A percentile compares a stretch with the other conserved stretches of the same genome.
phyloP scores from a whole-genome alignment of 2,329 filamentous ascomycete species.

The Epicoccum sorghinum region DNA sequence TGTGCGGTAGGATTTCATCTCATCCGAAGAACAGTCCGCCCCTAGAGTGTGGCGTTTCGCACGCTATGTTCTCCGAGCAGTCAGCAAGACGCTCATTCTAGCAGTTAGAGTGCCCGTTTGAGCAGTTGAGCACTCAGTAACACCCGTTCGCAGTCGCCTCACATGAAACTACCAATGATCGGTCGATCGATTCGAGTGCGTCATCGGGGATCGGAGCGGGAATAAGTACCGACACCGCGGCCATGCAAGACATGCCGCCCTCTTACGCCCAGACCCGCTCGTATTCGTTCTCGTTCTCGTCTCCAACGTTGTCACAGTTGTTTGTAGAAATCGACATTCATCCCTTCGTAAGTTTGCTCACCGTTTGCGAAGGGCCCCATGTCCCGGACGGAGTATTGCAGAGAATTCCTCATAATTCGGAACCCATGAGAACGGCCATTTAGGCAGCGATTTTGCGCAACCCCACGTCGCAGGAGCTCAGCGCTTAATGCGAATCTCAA shows the following conservation, averaged over 20 bases:
- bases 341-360: too few relatives aligned
- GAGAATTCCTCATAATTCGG: too few relatives aligned
- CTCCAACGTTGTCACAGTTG: neutral
- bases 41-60: neutral
- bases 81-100: neutral
- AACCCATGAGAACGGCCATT: too few relatives aligned
- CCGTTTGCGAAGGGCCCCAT: too few relatives aligned
- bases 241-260: neutral
- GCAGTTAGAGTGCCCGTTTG: neutral
- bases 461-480: too few relatives aligned
- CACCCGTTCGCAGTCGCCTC: neutral
- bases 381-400: too few relatives aligned
- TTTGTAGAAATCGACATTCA: too few relatives aligned
- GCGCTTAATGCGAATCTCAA: too few relatives aligned
- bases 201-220: constrained; percentile 4
- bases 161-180: constrained; percentile 1
- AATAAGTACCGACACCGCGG: constrained; percentile 1
- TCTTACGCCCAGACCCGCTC: neutral
- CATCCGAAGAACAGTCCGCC: neutral
- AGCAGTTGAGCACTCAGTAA: neutral
- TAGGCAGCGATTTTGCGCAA: too few relatives aligned
- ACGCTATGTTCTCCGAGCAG: neutral
- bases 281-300: neutral
- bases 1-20: neutral
- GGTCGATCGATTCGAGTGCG: neutral